A percentile compares a stretch with the other conserved stretches of the same genome.
Evolutionary conservation across 768 basidiomycete genomes (phyloP).

Genomic region (Scleroderma bovista): DNA sequence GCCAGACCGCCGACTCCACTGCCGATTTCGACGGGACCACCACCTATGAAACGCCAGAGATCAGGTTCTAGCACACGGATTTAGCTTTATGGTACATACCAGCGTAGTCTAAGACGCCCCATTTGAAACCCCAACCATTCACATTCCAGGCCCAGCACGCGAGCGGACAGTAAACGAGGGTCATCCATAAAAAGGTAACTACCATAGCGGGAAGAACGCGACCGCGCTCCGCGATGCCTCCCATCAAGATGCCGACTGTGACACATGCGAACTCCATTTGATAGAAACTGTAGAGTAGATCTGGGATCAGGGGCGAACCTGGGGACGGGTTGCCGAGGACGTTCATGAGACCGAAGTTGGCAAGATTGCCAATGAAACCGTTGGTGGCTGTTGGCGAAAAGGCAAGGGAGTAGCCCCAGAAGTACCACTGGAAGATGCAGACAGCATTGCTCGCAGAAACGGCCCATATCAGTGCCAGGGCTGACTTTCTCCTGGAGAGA

Average conservation of each 20-base stretch:
- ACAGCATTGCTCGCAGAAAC: constrained; percentile 69
- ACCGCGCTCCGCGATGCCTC: constrained; percentile 82
- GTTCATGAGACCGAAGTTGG: constrained; percentile 68
- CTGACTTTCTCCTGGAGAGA: constrained; percentile 64
- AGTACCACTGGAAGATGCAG: constrained; percentile 76
- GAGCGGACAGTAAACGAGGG: constrained; percentile 82
- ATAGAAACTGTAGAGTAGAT: constrained; percentile 79
- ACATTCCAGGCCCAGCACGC: constrained; percentile 81
- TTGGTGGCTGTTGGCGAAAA: constrained; percentile 75
- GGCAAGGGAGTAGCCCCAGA: constrained; percentile 80
- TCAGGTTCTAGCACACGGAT: constrained; percentile 3
- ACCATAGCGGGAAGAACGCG: constrained; percentile 78
- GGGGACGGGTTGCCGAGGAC: constrained; percentile 71
- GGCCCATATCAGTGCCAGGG: constrained; percentile 69
- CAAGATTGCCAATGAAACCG: constrained; percentile 75
- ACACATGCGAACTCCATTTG: constrained; percentile 86
- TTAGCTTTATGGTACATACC: constrained; percentile 37
- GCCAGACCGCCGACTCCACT: constrained; percentile 83
- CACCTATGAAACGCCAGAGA: constrained; percentile 39
- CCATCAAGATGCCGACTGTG: constrained; percentile 71
- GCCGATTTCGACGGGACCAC: constrained; percentile 84
- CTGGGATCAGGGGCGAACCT: constrained; percentile 77
- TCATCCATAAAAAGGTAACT: constrained; percentile 80
- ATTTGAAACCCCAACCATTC: constrained; percentile 81
- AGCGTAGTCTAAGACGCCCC: constrained; percentile 86